Conservation (phyloP, 768 basidiomycete species). For the Pholiota molesta region DNA sequence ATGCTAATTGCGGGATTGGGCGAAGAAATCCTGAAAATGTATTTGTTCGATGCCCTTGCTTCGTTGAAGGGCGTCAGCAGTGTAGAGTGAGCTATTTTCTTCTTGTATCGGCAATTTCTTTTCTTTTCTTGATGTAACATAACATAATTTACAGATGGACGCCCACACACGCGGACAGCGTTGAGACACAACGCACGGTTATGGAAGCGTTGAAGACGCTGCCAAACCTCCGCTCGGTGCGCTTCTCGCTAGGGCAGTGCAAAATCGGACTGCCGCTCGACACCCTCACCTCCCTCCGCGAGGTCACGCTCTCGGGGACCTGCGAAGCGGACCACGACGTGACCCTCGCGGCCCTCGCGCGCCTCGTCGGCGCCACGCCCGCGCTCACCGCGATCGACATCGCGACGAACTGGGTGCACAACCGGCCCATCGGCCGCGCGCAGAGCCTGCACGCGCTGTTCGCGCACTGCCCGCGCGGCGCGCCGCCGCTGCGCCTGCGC, state of each 20-base stretch:
- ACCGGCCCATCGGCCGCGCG: background rate
- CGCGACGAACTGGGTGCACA: constrained; percentile 8
- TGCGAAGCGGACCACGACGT: constrained; percentile 7
- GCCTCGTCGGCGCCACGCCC: constrained; percentile 13
- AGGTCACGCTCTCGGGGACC: constrained; percentile 7
- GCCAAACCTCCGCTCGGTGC: constrained; percentile 6
- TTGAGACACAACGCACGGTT: constrained; percentile 9
- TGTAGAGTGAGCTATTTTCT: constrained; percentile 11
- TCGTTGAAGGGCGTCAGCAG: constrained; percentile 13
- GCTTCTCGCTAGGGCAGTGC: background rate
- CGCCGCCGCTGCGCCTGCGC: constrained; percentile 15
- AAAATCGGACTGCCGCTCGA: constrained; percentile 10
- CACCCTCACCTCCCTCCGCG: background rate
- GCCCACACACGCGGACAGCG: constrained; percentile 8
- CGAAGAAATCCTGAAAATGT: constrained; percentile 8
- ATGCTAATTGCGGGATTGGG: constrained; percentile 2
- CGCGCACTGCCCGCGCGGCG: constrained; percentile 8
- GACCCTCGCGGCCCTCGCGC: constrained; percentile 11
- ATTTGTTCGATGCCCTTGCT: constrained; percentile 12
- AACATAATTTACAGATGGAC: constrained; percentile 6
- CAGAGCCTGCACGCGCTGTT: constrained; percentile 20
- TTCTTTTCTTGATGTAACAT: background rate
- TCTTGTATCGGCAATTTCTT: background rate
- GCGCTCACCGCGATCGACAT: constrained; percentile 12
- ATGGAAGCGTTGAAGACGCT: constrained; percentile 6